Evolutionary conservation across 371 early-diverging fungal genomes (phyloP), one percentile per base, ranked within the genome.

Genomic region (Chytridium lagenaria): DNA sequence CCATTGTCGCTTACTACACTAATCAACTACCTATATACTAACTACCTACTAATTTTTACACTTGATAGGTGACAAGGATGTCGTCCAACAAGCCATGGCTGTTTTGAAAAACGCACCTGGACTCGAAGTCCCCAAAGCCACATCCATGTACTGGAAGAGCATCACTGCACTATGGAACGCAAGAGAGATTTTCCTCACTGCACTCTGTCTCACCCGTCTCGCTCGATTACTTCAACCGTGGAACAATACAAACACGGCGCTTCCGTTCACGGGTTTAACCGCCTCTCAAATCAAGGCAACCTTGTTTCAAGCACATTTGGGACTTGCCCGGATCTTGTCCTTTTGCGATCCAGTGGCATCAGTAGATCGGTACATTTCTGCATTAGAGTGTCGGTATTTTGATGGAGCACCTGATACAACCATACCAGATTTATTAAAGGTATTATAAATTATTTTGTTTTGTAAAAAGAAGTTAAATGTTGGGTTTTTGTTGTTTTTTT

Each of bases 261-360:
- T 37, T 34, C 37, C 37, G 31, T 31, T 28, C 22, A 34, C 50
- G 23, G 74, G 37, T 3, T 28, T 74, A 10, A 69, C 50, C 1
- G 36, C 74, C 1, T 26, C 36, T 2, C 69, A 69, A 40, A 44
- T 74, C 5, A 44, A 39, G 26, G 74, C 59, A 36, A 74, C 69
- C 10, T 38, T 68, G 50, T 74, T 69, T 64, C 69, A 74, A 31
- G 26, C 69, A 30, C 52, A 49, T 34, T 26, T 69, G 22, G 69
- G 50, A 1, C 39, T 64, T 10, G 74, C 69, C 7, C 59, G 74
- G 7, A 69, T 74, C 28, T 31, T 59, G 2, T 37, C 59, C 26
- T 59, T 38, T 19, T n/a, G 39, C 37, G 59, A 73, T 33, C 61
- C 68, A 12, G 1, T 12, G 31, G 19, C 38, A 10, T 12, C 68